Base-by-base conservation (phyloP, 2,329 filamentous ascomycete genomes). In the Colletotrichum tropicale region DNA sequence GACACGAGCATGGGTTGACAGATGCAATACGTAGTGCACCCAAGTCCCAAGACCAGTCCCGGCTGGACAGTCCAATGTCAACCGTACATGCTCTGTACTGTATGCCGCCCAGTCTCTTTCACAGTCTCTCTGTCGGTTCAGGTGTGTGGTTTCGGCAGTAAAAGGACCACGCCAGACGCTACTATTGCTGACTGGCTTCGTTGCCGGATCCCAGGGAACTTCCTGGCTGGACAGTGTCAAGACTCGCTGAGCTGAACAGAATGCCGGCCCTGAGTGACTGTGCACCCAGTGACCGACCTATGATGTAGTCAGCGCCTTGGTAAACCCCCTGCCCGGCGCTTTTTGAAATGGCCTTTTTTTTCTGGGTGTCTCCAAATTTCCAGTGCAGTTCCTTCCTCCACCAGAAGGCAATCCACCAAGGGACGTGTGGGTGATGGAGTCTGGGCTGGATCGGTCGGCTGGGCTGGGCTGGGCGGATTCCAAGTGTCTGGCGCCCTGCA, bases 231-330 rank as follows among this genome's bases (percentile, higher is more conserved):
- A 55, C 43, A 18, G 32, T 55, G 64, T 55, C 38, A 52, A 55
- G 34, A 55, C 36, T 24, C 18, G 48, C 38, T 24, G 34, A 10
- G 15, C 24, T 55, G 8, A 24, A 8, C 21, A 58, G 26, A 30
- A 21, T 74, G 24, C 61, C 21, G 36, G 43, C 60, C 61, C 61
- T 62, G 13, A 21, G 62, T 28, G 32, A 26, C 32, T n/a, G 18
- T 48, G 32, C 24, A 34, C 24, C 70, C 28, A n/a, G 34, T 72
- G 73, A 75, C 58, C 73, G 32, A 52, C 58, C 64, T 62, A 75
- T 75, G 74, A 75, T 75, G 73, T 73, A 73, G 38, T 68, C 48
- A 13, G 52, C 38, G 69, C 30, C 62, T 72, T 72, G 62, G 38
- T 62, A 55, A 56, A 38, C 62, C 62, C 73, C 70, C 67, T 72